Percentiles rank a stretch among this genome's conserved stretches.
Conservation (phyloP, 805 yeast species). For the Wickerhamomyces hampshirensis region DNA sequence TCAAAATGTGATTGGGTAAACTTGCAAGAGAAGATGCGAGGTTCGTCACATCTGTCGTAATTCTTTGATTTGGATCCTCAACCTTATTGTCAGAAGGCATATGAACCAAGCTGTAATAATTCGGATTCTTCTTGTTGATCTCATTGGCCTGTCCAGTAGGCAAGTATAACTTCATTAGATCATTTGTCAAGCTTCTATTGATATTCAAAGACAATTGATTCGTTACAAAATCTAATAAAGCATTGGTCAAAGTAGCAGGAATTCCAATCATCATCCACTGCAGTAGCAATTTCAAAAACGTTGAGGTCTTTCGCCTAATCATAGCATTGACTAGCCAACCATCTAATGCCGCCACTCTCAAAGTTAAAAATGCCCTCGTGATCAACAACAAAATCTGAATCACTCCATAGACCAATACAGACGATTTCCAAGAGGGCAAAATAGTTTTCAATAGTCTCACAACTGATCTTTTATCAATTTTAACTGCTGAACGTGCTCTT, state of each 20-base stretch:
- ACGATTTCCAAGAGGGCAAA: constrained; percentile 21
- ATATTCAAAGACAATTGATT: constrained; percentile 52
- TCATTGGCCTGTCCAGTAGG: constrained; percentile 42
- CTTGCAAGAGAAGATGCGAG: constrained; percentile 67
- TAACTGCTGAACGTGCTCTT: not conserved
- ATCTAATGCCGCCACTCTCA: constrained; percentile 81
- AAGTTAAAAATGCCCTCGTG: constrained; percentile 64
- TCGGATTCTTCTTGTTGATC: constrained; percentile 45
- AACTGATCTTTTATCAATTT: constrained; percentile 13
- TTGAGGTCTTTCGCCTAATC: constrained; percentile 62
- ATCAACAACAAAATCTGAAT: constrained; percentile 43
- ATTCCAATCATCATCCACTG: constrained; percentile 83
- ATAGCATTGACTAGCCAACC: constrained; percentile 80
- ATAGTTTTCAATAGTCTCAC: constrained; percentile 12
- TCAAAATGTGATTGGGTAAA: constrained; percentile 77
- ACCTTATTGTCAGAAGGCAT: constrained; percentile 42
- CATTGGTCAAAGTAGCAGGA: constrained; percentile 80
- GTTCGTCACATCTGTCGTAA: constrained; percentile 74
- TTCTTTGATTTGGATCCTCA: constrained; percentile 75
- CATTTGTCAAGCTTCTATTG: constrained; percentile 59
- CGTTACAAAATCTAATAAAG: constrained; percentile 59
- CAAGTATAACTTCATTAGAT: constrained; percentile 64
- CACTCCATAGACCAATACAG: constrained; percentile 20
- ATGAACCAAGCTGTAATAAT: constrained; percentile 69
- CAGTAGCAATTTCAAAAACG: constrained; percentile 56